These are phyloP conservation scores for Curvularia eragrostidis DNA, from an alignment of 2,329 filamentous ascomycete genomes.

Conservation along the genomic window DNA sequence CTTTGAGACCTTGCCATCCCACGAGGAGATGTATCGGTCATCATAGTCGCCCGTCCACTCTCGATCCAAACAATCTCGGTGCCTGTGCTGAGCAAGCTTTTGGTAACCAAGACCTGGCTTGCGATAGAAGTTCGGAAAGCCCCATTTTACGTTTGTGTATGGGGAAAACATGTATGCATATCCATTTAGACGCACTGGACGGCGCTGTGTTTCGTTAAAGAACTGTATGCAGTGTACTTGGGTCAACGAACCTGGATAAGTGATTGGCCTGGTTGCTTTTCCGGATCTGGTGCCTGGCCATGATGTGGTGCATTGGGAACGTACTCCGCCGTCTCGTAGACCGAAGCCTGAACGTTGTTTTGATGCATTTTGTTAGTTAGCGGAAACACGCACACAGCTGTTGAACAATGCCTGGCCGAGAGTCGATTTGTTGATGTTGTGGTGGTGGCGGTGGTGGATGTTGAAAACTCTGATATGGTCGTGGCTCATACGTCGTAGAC, in stretches of 20 bases:
- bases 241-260: neutral
- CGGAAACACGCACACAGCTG: slow-evolving; percentile 29
- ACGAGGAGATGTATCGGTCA: slow-evolving; percentile 42
- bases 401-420: slow-evolving; percentile 24
- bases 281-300: neutral
- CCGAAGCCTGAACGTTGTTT: slow-evolving; percentile 20
- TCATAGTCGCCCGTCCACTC: slow-evolving; percentile 38
- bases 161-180: slow-evolving; percentile 33
- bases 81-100: slow-evolving; percentile 31
- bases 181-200: slow-evolving; percentile 24
- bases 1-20: slow-evolving; percentile 39
- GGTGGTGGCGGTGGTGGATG: slow-evolving; percentile 13
- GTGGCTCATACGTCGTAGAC: slow-evolving; percentile 11
- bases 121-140: slow-evolving; percentile 35
- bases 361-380: slow-evolving; percentile 16
- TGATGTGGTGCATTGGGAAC: neutral
- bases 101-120: slow-evolving; percentile 35
- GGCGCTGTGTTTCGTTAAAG: slow-evolving; percentile 13
- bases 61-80: slow-evolving; percentile 35
- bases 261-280: slow-evolving; percentile 1
- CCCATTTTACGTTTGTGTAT: slow-evolving; percentile 32
- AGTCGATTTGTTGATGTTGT: slow-evolving; percentile 7
- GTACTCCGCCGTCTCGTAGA: slow-evolving; percentile 18
- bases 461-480: slow-evolving; percentile 10
- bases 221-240: neutral